These are phyloP conservation scores for Lactuca saligna DNA, from an alignment of 129 eudicot genomes.

Conservation along the genomic window DNA sequence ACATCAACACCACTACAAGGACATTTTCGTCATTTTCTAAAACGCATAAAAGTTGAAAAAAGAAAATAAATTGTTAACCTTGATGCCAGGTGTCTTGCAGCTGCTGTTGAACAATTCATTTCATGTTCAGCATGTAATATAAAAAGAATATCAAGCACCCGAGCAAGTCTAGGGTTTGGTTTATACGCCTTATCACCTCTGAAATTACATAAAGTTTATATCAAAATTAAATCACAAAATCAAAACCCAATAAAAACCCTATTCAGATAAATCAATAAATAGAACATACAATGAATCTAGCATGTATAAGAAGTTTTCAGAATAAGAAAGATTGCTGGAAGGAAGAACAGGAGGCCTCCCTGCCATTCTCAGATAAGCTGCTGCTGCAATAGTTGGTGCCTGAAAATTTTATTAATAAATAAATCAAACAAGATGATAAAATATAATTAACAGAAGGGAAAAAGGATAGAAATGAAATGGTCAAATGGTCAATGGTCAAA, in stretches of 20 bases:
- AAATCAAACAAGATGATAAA: background rate
- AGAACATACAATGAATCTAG: conserved; percentile 90
- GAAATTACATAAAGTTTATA: conserved; percentile 27
- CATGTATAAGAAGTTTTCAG: conserved; percentile 98
- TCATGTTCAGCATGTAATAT: conserved; percentile 98
- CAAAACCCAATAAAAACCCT: background rate
- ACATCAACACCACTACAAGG: conserved; percentile 95
- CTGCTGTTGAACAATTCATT: conserved; percentile 98
- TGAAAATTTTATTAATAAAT: conserved; percentile 31
- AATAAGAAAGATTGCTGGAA: conserved; percentile 84
- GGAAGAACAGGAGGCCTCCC: conserved; percentile 99
- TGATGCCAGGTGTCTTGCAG: conserved; percentile 95
- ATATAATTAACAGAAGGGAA: background rate
- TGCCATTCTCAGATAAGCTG: conserved; percentile 93
- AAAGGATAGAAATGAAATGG: conserved; percentile 3
- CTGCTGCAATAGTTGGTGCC: conserved; percentile 99
- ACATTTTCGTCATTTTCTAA: conserved; percentile 12
- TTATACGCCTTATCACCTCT: conserved; percentile 89
- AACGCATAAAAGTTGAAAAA: conserved; percentile 10
- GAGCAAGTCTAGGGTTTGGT: conserved; percentile 97
- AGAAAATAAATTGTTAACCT: conserved; percentile 43
- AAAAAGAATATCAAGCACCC: conserved; percentile 86
- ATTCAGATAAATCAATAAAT: background rate
- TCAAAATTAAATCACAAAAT: conserved; percentile 3
- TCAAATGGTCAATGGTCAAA: conserved; percentile 30